Base-by-base conservation (phyloP, 2,329 filamentous ascomycete genomes). In the Pseudovirgaria hyperparasitica region DNA sequence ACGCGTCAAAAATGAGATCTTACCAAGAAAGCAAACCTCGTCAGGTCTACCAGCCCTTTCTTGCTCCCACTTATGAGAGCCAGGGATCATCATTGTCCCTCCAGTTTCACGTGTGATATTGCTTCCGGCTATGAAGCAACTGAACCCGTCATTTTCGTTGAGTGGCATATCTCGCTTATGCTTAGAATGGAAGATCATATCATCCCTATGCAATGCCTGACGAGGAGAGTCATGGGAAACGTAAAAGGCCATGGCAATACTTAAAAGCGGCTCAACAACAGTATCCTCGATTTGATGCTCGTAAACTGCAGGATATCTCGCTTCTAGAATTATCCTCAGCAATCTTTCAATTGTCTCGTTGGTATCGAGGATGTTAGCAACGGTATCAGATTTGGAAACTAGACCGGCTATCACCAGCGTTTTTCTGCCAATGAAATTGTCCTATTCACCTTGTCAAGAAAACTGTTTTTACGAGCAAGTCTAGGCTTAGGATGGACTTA, bases 11-110 rank as follows among this genome's bases (percentile, higher is more conserved):
- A 15, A 9, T 15, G 16, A 16, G 10, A n/a, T n/a, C 37, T 28
- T 25, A 48, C 44, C 44, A 16, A 47, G 46, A 38, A 53, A 54
- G 35, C 41, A 45, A 5, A 54, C 38, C 29, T 54, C 46, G 20
- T 52, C 45, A 9, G 30, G 21, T 4, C 27, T 24, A 5, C 49
- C 41, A 17, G 15, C 14, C 12, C 48, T 38, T 5, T 34, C 23
- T 29, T 52, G 38, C 27, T 46, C 40, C 46, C 49, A 48, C 22
- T 34, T 32, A 40, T 51, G 49, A 35, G 35, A 40, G 1, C 49
- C 49, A 2, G 48, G 49, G 0, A 52, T 33, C 19, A 48, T 43
- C 45, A 50, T 50, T 12, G 46, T 52, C 2, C 41, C 48, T 8
- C 48, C 48, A 26, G 48, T 52, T 27, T 46, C 38, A 12, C 45